These are phyloP conservation scores for Neoboletus subvelutipes DNA, from an alignment of 768 basidiomycete species.

Conservation along the genomic window DNA sequence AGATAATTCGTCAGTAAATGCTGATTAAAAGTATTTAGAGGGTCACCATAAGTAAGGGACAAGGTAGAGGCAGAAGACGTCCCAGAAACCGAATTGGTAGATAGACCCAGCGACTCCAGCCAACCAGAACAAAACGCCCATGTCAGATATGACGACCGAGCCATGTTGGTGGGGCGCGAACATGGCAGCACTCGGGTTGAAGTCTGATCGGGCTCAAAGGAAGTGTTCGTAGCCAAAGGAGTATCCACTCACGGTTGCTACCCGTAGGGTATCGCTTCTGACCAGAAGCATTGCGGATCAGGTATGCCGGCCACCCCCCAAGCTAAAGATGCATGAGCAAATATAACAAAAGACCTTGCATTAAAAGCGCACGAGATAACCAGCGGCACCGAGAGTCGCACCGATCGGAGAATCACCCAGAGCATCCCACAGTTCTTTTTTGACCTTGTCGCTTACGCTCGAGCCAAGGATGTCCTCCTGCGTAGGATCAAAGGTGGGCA, in stretches of 20 bases:
- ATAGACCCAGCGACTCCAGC: slow-evolving; percentile 54
- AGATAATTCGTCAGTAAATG: background rate
- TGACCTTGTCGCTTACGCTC: slow-evolving; percentile 63
- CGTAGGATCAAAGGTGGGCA: slow-evolving; percentile 66
- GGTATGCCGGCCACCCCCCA: slow-evolving; percentile 84
- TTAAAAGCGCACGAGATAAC: slow-evolving; percentile 54
- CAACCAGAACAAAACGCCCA: slow-evolving; percentile 79
- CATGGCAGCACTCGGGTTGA: slow-evolving; percentile 73
- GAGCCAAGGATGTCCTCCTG: slow-evolving; percentile 65
- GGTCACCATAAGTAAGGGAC: slow-evolving; percentile 83
- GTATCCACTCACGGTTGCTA: slow-evolving; percentile 66
- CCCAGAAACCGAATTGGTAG: slow-evolving; percentile 61
- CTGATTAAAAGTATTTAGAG: background rate
- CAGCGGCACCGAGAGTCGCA: slow-evolving; percentile 49
- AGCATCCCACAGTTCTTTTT: slow-evolving; percentile 78
- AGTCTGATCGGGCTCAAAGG: slow-evolving; percentile 47
- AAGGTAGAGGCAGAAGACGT: slow-evolving; percentile 77
- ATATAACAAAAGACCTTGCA: background rate
- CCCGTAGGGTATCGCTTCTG: slow-evolving; percentile 75
- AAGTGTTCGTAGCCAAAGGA: background rate
- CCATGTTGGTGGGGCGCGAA: slow-evolving; percentile 78
- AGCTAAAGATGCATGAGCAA: slow-evolving; percentile 42
- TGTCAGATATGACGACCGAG: slow-evolving; percentile 78
- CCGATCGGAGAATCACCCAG: slow-evolving; percentile 89
- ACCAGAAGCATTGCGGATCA: slow-evolving; percentile 81